Percentiles rank a stretch among this genome's conserved stretches.
phyloP scores from a whole-genome alignment of 1,284 basidiomycete species.

The Pseudomicrostroma phylloplanum region DNA sequence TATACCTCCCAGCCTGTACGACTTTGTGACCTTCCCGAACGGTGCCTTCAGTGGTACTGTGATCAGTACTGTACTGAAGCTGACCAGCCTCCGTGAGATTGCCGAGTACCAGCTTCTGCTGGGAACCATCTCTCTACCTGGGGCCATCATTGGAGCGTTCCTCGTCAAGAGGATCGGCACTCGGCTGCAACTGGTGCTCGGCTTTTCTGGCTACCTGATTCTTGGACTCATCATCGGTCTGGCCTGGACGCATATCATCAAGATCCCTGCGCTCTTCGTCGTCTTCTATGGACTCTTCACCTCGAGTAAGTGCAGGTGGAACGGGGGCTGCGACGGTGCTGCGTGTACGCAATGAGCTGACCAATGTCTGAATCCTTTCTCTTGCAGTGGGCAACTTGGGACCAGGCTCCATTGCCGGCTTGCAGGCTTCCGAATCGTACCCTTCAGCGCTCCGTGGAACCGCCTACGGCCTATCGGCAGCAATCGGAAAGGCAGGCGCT shows the following conservation, averaged over 20 bases:
- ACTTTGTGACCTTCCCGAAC: slow-evolving; percentile 70
- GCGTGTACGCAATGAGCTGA: no score
- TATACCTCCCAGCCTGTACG: slow-evolving; percentile 53
- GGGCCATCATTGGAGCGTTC: slow-evolving; percentile 60
- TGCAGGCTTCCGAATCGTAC: slow-evolving; percentile 55
- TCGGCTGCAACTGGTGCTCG: slow-evolving; percentile 59
- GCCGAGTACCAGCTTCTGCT: slow-evolving; percentile 70
- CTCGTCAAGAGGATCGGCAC: slow-evolving; percentile 18
- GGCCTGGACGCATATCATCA: slow-evolving; percentile 63
- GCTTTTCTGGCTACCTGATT: slow-evolving; percentile 67
- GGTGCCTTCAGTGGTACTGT: slow-evolving; percentile 53
- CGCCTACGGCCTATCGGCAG: slow-evolving; percentile 57
- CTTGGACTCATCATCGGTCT: slow-evolving; percentile 61
- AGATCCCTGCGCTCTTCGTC: slow-evolving; percentile 64
- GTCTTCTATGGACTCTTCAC: slow-evolving; percentile 32
- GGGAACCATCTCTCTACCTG: slow-evolving; percentile 64
- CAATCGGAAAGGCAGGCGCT: slow-evolving; percentile 69
- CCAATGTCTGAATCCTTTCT: no score
- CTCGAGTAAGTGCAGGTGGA: no score
- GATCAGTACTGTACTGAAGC: slow-evolving; percentile 55
- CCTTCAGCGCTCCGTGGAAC: slow-evolving; percentile 26
- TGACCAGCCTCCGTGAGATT: slow-evolving; percentile 53
- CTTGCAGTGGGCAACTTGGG: slow-evolving; percentile 67
- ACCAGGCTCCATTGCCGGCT: slow-evolving; percentile 67
- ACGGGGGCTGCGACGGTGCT: no score